Evolutionary conservation across 768 basidiomycete species (phyloP).

Genomic region (Grammothele lineata): DNA sequence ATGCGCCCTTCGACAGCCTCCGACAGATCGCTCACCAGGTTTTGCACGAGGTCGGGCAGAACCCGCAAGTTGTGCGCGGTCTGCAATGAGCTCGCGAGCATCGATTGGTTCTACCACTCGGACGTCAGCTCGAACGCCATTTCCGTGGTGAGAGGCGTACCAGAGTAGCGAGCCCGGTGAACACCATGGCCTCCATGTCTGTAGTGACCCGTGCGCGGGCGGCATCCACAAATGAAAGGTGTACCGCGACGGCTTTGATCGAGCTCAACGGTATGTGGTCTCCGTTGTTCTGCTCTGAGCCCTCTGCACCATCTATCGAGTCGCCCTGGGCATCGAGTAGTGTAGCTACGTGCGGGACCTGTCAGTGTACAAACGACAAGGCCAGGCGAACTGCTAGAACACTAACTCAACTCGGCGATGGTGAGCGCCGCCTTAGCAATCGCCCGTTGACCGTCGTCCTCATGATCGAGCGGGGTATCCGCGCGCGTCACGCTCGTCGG

Average conservation of each 20-base stretch:
- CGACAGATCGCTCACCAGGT: slow-evolving; percentile 73
- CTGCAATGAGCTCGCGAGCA: slow-evolving; percentile 91
- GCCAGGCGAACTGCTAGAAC: too few species aligned
- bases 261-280: slow-evolving; percentile 52
- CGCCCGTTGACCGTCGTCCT: slow-evolving; percentile 80
- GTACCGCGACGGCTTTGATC: slow-evolving; percentile 64
- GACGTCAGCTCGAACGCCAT: too few species aligned
- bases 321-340: neutral
- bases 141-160: slow-evolving; percentile 42
- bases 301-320: neutral
- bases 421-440: slow-evolving; percentile 94
- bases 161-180: slow-evolving; percentile 69
- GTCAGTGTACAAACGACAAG: too few species aligned
- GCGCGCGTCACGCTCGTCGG: neutral
- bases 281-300: neutral
- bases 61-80: slow-evolving; percentile 91
- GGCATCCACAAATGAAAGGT: slow-evolving; percentile 69
- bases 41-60: slow-evolving; percentile 77
- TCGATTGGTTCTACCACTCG: slow-evolving; percentile 79
- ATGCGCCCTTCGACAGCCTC: slow-evolving; percentile 83
- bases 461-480: slow-evolving; percentile 35
- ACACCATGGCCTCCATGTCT: slow-evolving; percentile 91
- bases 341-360: too few species aligned
- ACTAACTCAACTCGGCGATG: slow-evolving; percentile 84
- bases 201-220: slow-evolving; percentile 65